These are phyloP conservation scores for Coemansia sp. DNA, from an alignment of 192 early-diverging fungal genomes.

Conservation along the genomic window DNA sequence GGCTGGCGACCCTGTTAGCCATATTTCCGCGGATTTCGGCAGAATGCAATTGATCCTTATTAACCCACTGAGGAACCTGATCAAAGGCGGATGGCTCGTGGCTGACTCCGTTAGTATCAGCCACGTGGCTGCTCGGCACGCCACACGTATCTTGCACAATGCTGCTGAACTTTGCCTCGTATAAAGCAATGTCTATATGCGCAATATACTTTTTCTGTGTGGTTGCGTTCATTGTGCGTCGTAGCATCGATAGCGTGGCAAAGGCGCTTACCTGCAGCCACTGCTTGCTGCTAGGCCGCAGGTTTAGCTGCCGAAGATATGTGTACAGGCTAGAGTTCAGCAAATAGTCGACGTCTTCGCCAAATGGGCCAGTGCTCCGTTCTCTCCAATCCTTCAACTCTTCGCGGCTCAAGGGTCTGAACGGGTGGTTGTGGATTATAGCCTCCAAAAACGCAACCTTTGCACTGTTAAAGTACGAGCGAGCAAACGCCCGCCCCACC, in stretches of 20 bases:
- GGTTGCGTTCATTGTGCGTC: conserved; percentile 26
- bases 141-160: conserved; percentile 16
- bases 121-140: conserved; percentile 1
- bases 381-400: conserved; percentile 39
- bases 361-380: conserved; percentile 31
- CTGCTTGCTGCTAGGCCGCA: conserved; percentile 37
- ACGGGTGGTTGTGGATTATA: conserved; percentile 51
- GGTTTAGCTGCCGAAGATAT: conserved; percentile 25
- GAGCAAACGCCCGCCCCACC: conserved; percentile 43
- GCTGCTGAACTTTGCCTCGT: conserved; percentile 16
- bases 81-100: conserved; percentile 27
- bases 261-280: conserved; percentile 45
- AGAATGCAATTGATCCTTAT: conserved; percentile 6
- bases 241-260: conserved; percentile 48
- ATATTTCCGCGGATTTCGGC: not conserved
- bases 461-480: conserved; percentile 22
- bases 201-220: conserved; percentile 21
- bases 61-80: conserved; percentile 16
- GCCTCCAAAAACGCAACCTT: conserved; percentile 30
- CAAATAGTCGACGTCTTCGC: conserved; percentile 34
- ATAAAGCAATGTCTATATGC: conserved; percentile 29
- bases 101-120: too few relatives aligned
- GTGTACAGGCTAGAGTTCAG: conserved; percentile 41
- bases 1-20: not conserved
- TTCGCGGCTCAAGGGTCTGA: conserved; percentile 39